Base-by-base conservation (phyloP, 139 green algal genomes). In the Desmodesmus armatus region DNA sequence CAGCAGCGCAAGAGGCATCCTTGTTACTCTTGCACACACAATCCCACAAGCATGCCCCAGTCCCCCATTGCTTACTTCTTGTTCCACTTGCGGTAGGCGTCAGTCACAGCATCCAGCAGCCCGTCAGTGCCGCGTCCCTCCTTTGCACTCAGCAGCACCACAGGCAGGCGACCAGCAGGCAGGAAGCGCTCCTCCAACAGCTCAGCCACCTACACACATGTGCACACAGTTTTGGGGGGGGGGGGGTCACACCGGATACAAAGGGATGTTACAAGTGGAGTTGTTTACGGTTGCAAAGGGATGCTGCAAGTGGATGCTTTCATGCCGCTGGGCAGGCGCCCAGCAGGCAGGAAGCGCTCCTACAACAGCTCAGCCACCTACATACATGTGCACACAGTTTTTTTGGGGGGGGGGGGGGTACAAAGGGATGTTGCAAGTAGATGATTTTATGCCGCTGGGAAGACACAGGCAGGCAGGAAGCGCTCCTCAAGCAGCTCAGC, bases 41-140 rank as follows among this genome's bases (percentile, higher is more conserved):
- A 63, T 0, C 43, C n/a, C n/a, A n/a, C n/a, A n/a, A n/a, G n/a
- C n/a, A 19, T 29, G 35, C 70, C 23, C 53, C 33, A 58, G 25
- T n/a, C 27, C 23, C 41, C 65, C 9, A 6, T 60, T 31, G 40
- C 84, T 3, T 78, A 93, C 89, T 87, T 53, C 35, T 58, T 85
- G 86, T 93, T 94, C 95, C 95, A 98, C 3, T 80, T 82, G 0
- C 80, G 35, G 65, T 95, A 95, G n/a, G 83, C 72, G 0, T 40
- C 39, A 79, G 85, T 67, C 9, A 91, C 93, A 0, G 77, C 71
- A 7, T 92, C 89, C 82, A 98, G 78, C 65, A 98, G 75, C 21
- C 47, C 13, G 2, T 89, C 77, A 6, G 87, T 25, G 5, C 90
- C 93, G 23, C 47, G 41, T 6, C 94, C 94, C 5, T 85, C 82